phyloP scores from a whole-genome alignment of 2,329 filamentous ascomycete genomes.

The Fusarium tupiense region DNA sequence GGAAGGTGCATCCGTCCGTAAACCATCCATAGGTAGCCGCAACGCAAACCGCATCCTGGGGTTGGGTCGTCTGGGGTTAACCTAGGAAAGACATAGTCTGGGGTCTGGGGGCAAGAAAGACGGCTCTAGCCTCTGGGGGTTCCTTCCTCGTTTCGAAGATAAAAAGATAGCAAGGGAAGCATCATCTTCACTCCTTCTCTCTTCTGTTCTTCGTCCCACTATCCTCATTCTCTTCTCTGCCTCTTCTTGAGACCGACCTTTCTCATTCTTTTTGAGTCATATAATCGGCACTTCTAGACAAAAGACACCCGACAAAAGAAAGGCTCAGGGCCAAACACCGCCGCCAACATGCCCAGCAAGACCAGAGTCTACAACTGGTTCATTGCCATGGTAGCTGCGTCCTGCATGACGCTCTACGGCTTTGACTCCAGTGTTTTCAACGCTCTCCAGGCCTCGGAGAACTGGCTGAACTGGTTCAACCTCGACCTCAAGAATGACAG shows the following conservation, averaged over 20 bases:
- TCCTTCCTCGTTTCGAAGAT: constrained; percentile 22
- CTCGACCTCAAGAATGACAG: constrained; percentile 54
- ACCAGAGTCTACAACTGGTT: constrained; percentile 55
- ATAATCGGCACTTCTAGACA: neutral
- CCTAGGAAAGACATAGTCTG: constrained; percentile 10
- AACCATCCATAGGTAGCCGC: neutral
- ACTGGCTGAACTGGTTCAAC: constrained; percentile 74
- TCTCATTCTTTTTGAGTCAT: neutral
- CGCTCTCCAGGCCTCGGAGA: constrained; percentile 72
- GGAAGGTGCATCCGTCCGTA: constrained; percentile 1
- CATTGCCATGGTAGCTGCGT: constrained; percentile 74
- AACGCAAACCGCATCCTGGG: constrained; percentile 17
- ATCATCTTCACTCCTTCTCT: constrained; percentile 2
- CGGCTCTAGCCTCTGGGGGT: constrained; percentile 12
- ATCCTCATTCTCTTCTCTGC: neutral
- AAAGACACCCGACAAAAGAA: neutral
- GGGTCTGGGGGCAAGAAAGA: constrained; percentile 29
- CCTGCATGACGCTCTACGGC: constrained; percentile 79
- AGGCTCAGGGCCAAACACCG: constrained; percentile 20
- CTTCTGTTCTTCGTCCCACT: constrained; percentile 6
- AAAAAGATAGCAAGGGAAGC: constrained; percentile 31
- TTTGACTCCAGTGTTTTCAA: constrained; percentile 81
- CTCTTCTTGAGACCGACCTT: neutral
- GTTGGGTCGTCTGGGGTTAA: constrained; percentile 23
- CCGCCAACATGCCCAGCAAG: constrained; percentile 48